Percentiles rank a stretch among this genome's conserved stretches.
phyloP scores from a whole-genome alignment of 768 basidiomycete genomes.

The Phanerochaete sordida region DNA sequence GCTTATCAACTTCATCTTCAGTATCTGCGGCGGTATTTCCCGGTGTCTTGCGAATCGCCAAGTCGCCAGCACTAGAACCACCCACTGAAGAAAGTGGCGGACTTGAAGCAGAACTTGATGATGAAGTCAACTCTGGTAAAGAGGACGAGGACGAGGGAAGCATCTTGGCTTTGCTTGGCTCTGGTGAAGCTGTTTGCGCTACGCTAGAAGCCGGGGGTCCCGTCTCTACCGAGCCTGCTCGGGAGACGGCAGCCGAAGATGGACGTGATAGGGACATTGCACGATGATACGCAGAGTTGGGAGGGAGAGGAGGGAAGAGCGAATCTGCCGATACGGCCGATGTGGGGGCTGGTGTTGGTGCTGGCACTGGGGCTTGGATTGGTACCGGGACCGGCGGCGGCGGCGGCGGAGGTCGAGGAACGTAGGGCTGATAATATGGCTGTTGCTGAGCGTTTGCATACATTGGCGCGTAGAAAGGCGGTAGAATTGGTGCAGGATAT shows the following conservation, averaged over 20 bases:
- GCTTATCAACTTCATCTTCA: slow-evolving; percentile 12
- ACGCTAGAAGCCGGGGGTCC: neutral
- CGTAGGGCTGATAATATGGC: slow-evolving; percentile 65
- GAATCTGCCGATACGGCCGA: slow-evolving; percentile 49
- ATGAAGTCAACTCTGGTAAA: slow-evolving; percentile 62
- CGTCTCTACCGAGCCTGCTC: slow-evolving; percentile 6
- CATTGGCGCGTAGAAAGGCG: slow-evolving; percentile 26
- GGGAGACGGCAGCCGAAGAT: neutral
- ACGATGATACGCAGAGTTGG: slow-evolving; percentile 38
- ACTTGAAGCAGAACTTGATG: slow-evolving; percentile 64
- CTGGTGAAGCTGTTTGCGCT: neutral
- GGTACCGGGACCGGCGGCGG: neutral
- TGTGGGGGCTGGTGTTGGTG: neutral
- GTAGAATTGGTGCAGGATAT: slow-evolving; percentile 21
- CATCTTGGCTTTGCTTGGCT: slow-evolving; percentile 7
- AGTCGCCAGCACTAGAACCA: slow-evolving; percentile 7
- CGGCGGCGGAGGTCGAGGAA: slow-evolving; percentile 38
- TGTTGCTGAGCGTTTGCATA: slow-evolving; percentile 60
- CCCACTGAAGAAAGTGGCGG: slow-evolving; percentile 38
- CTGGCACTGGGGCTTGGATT: neutral
- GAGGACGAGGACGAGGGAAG: slow-evolving; percentile 29
- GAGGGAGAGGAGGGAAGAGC: slow-evolving; percentile 71
- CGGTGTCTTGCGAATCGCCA: neutral
- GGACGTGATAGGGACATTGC: slow-evolving; percentile 5
- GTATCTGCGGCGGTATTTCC: neutral